Evolutionary conservation across 2,329 filamentous ascomycete genomes (phyloP), one percentile per base, ranked within the genome.

Genomic region (Phoma sp.): DNA sequence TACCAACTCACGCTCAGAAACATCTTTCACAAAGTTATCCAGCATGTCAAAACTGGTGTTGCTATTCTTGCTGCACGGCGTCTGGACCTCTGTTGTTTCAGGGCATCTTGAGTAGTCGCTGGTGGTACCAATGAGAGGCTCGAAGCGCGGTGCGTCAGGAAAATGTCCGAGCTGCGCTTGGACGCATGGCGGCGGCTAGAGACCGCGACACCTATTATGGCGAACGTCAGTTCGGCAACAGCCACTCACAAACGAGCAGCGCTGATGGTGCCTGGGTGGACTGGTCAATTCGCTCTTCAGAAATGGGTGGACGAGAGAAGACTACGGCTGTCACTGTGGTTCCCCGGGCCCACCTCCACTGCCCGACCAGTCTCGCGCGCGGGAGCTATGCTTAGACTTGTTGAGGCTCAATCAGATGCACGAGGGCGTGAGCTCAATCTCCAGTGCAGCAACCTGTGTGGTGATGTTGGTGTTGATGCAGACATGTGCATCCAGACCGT

Each of bases 21-120:
- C 2, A 36, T 37, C 32, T 51, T 54, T 51, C 52, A 55, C 37
- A 51, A 55, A 55, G 15, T 46, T 46, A 43, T 51, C 22, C 37
- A 43, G 17, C 43, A 41, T 36, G 17, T 33, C 46, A 33, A 17
- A 9, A 15, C 40, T 39, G 21, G 25, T 19, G 43, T 41, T 57
- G 43, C 73, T 75, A 75, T 75, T 74, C 70, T 67, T 72, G 67
- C 67, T 51, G 59, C 39, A 60, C 45, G 62, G 51, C 44, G 61
- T 68, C 62, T 69, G 65, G 65, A 67, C 61, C 54, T 55, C 39
- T 57, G 60, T 62, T 60, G 73, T 75, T 75, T 74, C 71, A 75
- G 61, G 58, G 54, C 35, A 68, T 71, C 61, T 67, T 60, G 72
- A 75, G 71, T 72, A 75, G 72, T 73, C 73, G 73, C 73, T 71